Base-by-base conservation (phyloP, 768 basidiomycete species). In the Suillus weaverae region DNA sequence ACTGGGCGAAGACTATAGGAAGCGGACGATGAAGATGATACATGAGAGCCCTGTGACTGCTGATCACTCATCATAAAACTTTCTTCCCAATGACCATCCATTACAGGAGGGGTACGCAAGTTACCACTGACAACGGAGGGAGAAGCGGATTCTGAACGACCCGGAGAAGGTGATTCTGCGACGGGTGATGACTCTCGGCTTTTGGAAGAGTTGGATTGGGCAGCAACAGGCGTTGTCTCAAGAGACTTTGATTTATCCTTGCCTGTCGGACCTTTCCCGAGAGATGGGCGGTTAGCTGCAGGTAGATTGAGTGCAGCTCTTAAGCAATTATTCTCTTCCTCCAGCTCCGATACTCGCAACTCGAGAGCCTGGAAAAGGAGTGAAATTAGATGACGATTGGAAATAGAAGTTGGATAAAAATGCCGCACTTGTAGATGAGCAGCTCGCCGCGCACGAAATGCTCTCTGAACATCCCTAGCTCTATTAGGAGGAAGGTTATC, bases 231-330 rank as follows among this genome's bases (percentile, higher is more conserved):
- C 30, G 67, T 61, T 38, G 68, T 70, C 60, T 86, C 84, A n/a
- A 78, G 78, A 8, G 74, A 60, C 70, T 83, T 91, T 59, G 89
- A 88, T 72, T 87, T 93, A 74, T 94, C 92, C 76, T 93, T 92
- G 39, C 92, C 92, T 0, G 92, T 95, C 33, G 92, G 93, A 55
- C 92, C 92, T 78, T 88, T 92, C 53, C 92, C 93, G 59, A 95
- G 82, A 3, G 87, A 77, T 20, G 86, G 84, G 68, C 92, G 83
- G 72, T 83, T 85, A 66, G 91, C 89, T 26, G 90, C 89, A 0
- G 91, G 90, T 32, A 95, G 79, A 70, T 85, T 87, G 63, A 94
- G 82, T 26, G 86, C 85, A 56, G 86, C 85, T 51, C 94, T 86
- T 56, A 95, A 83, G 69, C 82, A 85, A 51, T 80, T 81, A 72